Base-by-base conservation (phyloP, 108 stramenopile genomes). In the Nitzschia sp. region DNA sequence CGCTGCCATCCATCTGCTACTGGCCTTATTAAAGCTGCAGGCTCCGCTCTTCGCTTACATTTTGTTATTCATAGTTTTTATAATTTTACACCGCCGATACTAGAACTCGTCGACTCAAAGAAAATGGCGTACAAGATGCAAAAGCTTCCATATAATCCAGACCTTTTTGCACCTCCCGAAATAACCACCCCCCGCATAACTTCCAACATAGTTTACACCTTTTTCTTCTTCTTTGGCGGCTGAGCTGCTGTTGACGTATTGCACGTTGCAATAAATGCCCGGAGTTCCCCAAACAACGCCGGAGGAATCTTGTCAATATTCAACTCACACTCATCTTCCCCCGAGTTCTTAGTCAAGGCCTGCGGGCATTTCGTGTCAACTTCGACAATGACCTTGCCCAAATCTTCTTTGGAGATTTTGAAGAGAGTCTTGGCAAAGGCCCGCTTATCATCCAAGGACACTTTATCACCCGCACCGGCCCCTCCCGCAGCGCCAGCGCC, bases 291-390 rank as follows among this genome's bases (percentile, higher is more conserved):
- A 78, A 98, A 96, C 24, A 88, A 71, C 30, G 75, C 66, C 8
- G 93, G 70, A n/a, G 76, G 75, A 26, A 98, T 82, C 38, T 80
- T 83, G 82, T 98, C 98, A 6, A 98, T 83, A 76, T 98, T 97
- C 53, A 98, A 71, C 75, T 97, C 96, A 27, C 95, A 87, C 80
- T 96, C 95, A 77, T 94, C 96, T 75, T 95, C 91, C 5, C 82
- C 80, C 34, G 80, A 68, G 73, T 91, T 94, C 76, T 94, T 93
- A 34, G 74, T 74, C 47, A 98, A 55, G 11, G 96, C 94, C 38
- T 79, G 74, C 32, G 96, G 98, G 80, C 93, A 95, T 64, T 88
- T 92, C 24, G 74, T 70, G 68, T 98, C 96, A 29, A 98, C 75
- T 70, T 94, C 92, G 19, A 90, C 86, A 28, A 98, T 85, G 45